These are phyloP conservation scores for Arabidopsis thaliana DNA, from an alignment of 345 rosid genomes.

Conservation along the genomic window DNA sequence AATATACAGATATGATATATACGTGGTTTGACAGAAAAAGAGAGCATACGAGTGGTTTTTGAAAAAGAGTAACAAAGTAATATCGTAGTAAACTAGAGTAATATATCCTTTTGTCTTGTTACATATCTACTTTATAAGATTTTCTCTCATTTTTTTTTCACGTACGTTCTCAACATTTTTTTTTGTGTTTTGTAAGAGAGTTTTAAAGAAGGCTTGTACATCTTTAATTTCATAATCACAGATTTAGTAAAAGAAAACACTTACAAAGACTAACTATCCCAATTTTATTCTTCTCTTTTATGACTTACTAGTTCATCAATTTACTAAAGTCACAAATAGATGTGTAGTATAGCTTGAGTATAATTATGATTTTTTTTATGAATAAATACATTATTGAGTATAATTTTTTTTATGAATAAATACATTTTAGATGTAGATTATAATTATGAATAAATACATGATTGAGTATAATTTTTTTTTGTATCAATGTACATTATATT, in stretches of 20 bases:
- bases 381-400: neutral
- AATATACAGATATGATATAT: constrained; percentile 35
- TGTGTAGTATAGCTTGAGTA: neutral
- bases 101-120: neutral
- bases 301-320: neutral
- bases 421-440: neutral
- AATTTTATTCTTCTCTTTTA: neutral
- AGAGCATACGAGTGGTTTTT: constrained; percentile 34
- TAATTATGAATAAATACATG: neutral
- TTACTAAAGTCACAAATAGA: neutral
- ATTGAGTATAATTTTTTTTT: neutral
- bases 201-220: neutral
- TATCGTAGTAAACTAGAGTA: neutral
- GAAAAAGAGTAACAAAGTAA: constrained; percentile 37
- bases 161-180: constrained; percentile 12
- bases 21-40: constrained; percentile 34
- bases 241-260: neutral
- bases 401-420: neutral
- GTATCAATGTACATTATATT: too few species aligned
- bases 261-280: neutral
- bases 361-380: neutral
- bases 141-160: constrained; percentile 20
- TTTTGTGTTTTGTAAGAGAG: constrained; percentile 22
- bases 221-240: neutral
- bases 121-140: constrained; percentile 18